phyloP scores from a whole-genome alignment of 2,329 filamentous ascomycete species.

The Esteya vermicola region DNA sequence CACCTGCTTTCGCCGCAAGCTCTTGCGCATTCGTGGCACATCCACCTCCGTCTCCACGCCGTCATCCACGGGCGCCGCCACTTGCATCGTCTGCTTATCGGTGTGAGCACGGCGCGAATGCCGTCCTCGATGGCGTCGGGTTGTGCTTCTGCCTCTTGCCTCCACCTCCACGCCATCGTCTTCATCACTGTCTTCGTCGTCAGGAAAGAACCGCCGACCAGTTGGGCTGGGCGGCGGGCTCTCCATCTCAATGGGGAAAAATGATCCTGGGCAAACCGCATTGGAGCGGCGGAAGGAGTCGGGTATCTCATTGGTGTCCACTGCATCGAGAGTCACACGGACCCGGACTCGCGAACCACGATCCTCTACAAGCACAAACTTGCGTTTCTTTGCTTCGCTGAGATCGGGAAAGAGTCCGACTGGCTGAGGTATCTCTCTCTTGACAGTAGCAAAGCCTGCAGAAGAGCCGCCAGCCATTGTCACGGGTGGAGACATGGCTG shows the following conservation, averaged over 20 bases:
- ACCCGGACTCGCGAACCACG: constrained; percentile 73
- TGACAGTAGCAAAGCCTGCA: constrained; percentile 18
- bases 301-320: constrained; percentile 90
- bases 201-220: constrained; percentile 60
- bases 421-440: constrained; percentile 41
- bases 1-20: constrained; percentile 66
- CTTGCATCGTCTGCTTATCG: constrained; percentile 22
- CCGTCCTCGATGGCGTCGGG: constrained; percentile 9
- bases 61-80: constrained; percentile 52
- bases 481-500: constrained; percentile 44
- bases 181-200: constrained; percentile 39
- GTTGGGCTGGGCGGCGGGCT: constrained; percentile 64
- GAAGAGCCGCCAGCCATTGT: constrained; percentile 35
- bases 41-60: constrained; percentile 50
- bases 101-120: constrained; percentile 11
- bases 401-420: constrained; percentile 74
- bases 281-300: constrained; percentile 87
- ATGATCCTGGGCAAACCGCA: constrained; percentile 80
- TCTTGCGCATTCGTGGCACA: constrained; percentile 59
- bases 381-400: constrained; percentile 80
- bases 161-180: constrained; percentile 26
- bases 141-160: constrained; percentile 20
- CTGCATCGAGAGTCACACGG: constrained; percentile 80
- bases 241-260: constrained; percentile 89
- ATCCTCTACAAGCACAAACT: constrained; percentile 94